Percentiles rank a stretch among this genome's conserved stretches.
Evolutionary conservation across 345 rosid species (phyloP).

Genomic region (Hypericum androsaemum): DNA sequence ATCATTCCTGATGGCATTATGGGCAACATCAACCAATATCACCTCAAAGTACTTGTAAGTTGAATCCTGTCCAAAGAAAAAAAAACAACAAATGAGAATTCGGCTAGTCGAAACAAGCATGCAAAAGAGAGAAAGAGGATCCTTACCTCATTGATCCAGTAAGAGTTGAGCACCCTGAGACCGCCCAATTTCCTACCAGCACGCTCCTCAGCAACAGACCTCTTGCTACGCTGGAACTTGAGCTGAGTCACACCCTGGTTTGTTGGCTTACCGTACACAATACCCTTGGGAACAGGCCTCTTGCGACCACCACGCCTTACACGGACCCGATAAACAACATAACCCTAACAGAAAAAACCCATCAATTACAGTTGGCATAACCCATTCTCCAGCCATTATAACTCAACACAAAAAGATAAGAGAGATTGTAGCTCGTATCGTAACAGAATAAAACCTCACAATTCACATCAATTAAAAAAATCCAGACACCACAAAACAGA

Average conservation of each 20-base stretch:
- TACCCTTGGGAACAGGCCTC: conserved; percentile 37
- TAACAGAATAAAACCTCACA: too few species aligned
- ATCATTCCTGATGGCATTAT: conserved; percentile 24
- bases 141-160: conserved; percentile 31
- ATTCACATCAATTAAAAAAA: too few species aligned
- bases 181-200: conserved; percentile 35
- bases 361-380: too few species aligned
- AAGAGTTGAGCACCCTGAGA: conserved; percentile 31
- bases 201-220: conserved; percentile 35
- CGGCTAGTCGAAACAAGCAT: too few species aligned
- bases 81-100: too few species aligned
- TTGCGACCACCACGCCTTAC: conserved; percentile 34
- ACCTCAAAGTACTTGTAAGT: conserved; percentile 28
- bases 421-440: too few species aligned
- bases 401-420: too few species aligned
- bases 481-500: too few species aligned
- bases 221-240: conserved; percentile 36
- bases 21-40: conserved; percentile 23
- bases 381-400: too few species aligned
- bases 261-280: conserved; percentile 35
- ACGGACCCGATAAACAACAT: conserved; percentile 29
- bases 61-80: conserved; percentile 16
- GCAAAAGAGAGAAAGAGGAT: too few species aligned
- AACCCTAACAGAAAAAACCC: conserved; percentile 17
- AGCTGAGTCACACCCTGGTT: conserved; percentile 36